Evolutionary conservation across 164 flowering plant genomes (phyloP).

Genomic region (Litsea cubeba): DNA sequence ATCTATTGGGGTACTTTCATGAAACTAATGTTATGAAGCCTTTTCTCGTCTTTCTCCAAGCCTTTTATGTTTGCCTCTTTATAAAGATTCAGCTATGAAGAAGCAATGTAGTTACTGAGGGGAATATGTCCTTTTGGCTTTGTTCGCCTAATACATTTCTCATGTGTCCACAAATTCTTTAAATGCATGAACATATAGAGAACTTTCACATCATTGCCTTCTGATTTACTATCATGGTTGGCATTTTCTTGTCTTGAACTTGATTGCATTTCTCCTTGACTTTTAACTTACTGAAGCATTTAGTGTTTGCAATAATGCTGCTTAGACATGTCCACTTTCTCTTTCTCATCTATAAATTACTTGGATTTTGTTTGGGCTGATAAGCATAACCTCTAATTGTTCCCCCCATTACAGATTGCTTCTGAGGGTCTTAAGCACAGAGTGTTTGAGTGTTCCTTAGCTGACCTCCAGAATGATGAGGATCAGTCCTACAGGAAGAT

Average conservation of each 20-base stretch:
- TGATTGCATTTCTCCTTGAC: not conserved
- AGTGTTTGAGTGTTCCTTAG: constrained; percentile 32
- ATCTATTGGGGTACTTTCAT: no score
- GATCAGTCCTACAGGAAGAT: constrained; percentile 38
- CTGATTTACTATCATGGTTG: not conserved
- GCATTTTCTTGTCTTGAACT: not conserved
- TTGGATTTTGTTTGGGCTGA: not conserved
- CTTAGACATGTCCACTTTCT: not conserved
- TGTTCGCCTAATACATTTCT: not conserved
- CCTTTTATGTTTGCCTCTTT: no score
- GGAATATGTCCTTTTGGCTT: no score
- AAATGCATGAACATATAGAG: not conserved
- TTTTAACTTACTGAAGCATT: not conserved
- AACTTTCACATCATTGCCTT: no score
- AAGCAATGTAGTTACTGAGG: not conserved
- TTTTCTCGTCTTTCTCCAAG: no score
- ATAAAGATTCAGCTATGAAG: no score
- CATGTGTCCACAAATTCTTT: not conserved
- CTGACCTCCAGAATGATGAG: constrained; percentile 37
- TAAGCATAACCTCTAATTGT: not conserved
- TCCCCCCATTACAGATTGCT: constrained; percentile 26
- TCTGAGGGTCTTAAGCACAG: constrained; percentile 38
- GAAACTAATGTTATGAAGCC: no score
- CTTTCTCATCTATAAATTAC: not conserved
- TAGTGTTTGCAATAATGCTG: not conserved